A percentile compares a stretch with the other conserved stretches of the same genome.
These are phyloP conservation scores for Globomyces pollinis-pini DNA, from an alignment of 192 early-diverging fungal genomes.

Conservation along the genomic window DNA sequence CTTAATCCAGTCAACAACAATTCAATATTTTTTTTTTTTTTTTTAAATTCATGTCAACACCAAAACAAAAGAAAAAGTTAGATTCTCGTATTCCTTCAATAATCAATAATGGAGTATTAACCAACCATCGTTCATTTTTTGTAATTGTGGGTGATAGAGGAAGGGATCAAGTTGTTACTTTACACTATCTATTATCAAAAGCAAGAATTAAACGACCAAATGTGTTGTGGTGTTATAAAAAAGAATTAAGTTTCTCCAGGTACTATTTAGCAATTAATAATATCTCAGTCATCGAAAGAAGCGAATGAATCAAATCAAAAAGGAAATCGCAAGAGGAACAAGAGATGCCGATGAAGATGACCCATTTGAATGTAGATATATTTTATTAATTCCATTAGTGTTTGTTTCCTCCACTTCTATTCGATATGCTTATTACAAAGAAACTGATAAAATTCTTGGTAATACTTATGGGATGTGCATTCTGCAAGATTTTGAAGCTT, in stretches of 20 bases:
- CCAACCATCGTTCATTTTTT: constrained; percentile 89
- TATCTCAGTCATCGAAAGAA: constrained; percentile 91
- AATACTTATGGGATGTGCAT: constrained; percentile 99
- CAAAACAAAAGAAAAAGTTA: constrained; percentile 48
- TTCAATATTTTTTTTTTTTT: constrained; percentile 4
- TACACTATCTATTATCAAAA: constrained; percentile 94
- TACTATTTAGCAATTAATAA: too few relatives aligned
- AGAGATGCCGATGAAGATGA: constrained; percentile 89
- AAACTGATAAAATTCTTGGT: constrained; percentile 95
- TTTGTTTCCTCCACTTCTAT: constrained; percentile 94
- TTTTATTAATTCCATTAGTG: too few relatives aligned
- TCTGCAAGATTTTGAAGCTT: constrained; percentile 92
- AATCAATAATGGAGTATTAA: constrained; percentile 86
- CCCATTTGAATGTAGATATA: too few relatives aligned
- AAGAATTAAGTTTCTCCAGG: constrained; percentile 91
- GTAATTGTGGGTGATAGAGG: constrained; percentile 94
- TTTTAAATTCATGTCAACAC: neutral
- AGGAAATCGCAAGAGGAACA: constrained; percentile 84
- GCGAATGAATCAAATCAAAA: constrained; percentile 92
- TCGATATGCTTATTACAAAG: constrained; percentile 99
- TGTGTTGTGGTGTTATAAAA: constrained; percentile 99
- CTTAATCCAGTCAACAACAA: too few relatives aligned
- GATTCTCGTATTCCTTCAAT: constrained; percentile 92
- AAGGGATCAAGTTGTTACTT: constrained; percentile 83
- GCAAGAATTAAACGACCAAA: constrained; percentile 83